Percentiles rank a stretch among this genome's conserved stretches.
phyloP scores from a whole-genome alignment of 345 rosid species.

The Eucalyptus tenuipes region DNA sequence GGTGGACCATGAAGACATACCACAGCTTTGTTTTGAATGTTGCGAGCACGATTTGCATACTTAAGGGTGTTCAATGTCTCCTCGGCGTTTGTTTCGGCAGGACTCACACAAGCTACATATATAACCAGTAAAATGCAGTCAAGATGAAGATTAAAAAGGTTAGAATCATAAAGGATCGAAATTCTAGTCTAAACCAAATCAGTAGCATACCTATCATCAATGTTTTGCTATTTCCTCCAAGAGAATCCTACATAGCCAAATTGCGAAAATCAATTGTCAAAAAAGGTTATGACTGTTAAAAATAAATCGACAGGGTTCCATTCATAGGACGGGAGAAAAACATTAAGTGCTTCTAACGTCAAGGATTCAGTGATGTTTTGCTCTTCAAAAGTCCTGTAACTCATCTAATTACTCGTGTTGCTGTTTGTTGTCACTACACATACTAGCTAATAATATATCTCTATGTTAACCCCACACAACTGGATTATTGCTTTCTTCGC shows the following conservation, averaged over 20 bases:
- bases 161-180: background rate
- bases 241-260: conserved; percentile 60
- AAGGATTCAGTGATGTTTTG: background rate
- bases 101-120: conserved; percentile 85
- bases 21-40: conserved; percentile 93
- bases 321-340: background rate
- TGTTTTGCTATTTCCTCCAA: conserved; percentile 98
- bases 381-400: background rate
- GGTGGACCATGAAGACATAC: conserved; percentile 24
- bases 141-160: background rate
- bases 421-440: background rate
- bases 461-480: background rate
- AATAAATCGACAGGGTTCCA: background rate
- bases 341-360: background rate
- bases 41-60: conserved; percentile 97
- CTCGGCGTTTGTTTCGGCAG: conserved; percentile 96
- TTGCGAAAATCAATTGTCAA: background rate
- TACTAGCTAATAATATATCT: background rate
- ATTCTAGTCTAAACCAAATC: background rate
- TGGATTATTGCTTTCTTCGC: background rate
- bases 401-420: background rate
- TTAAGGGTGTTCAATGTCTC: conserved; percentile 93
- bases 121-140: background rate
- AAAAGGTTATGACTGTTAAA: background rate
- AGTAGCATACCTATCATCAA: conserved; percentile 83